phyloP scores from a whole-genome alignment of 176 grass and related monocot species.

The Rhipidocladum racemiflorum region DNA sequence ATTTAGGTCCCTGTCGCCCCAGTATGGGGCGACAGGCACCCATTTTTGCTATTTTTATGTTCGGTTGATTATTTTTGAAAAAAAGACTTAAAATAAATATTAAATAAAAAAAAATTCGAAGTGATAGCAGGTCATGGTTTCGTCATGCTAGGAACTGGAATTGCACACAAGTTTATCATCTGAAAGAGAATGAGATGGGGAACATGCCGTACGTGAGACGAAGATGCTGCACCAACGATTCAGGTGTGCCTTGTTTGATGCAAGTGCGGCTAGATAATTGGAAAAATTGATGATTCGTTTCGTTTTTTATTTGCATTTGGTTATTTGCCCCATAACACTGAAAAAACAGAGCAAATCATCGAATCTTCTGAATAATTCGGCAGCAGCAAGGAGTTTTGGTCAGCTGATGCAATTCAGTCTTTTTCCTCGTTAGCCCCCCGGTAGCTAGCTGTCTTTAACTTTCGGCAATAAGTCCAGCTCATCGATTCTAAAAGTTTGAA shows the following conservation, averaged over 20 bases:
- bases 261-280: not conserved
- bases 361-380: too few species aligned
- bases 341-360: too few species aligned
- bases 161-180: not conserved
- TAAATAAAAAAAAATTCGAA: too few species aligned
- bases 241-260: not conserved
- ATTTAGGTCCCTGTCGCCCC: too few species aligned
- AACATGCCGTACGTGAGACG: not conserved
- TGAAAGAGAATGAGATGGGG: not conserved
- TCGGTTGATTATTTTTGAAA: too few species aligned
- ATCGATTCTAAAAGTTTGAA: not conserved
- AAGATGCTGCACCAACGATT: not conserved
- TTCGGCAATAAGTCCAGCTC: slow-evolving; percentile 22
- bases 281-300: too few species aligned
- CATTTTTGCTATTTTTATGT: too few species aligned
- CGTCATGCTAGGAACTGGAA: not conserved
- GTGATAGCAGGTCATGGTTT: not conserved
- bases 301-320: too few species aligned
- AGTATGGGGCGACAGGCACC: too few species aligned
- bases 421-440: not conserved
- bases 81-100: too few species aligned
- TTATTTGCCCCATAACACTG: too few species aligned
- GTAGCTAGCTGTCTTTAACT: not conserved
- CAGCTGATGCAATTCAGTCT: too few species aligned
- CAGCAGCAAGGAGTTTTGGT: not conserved